Evolutionary conservation across 176 grass and related monocot genomes (phyloP).

Genomic region (Ensete glaucum): DNA sequence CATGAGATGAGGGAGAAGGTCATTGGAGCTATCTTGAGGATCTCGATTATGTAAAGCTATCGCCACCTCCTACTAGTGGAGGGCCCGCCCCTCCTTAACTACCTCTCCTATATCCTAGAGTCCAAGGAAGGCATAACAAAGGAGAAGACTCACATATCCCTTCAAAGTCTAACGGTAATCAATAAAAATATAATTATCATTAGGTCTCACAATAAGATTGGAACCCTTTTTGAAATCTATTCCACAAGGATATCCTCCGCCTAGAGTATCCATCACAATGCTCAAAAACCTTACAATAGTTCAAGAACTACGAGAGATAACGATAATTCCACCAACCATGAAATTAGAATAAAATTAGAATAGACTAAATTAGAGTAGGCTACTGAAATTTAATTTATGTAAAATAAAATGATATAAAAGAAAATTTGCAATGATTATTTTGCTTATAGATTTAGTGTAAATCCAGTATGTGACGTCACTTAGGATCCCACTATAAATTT

Average conservation of each 20-base stretch:
- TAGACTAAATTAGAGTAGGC: too few relatives aligned
- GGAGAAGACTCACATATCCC: constrained; percentile 29
- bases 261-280: constrained; percentile 40
- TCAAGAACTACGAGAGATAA: constrained; percentile 46
- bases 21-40: not conserved
- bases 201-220: constrained; percentile 43
- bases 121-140: not conserved
- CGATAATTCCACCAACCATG: not conserved
- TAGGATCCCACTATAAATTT: too few relatives aligned
- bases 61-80: constrained; percentile 4
- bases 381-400: too few relatives aligned
- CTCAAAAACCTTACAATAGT: constrained; percentile 40
- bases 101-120: constrained; percentile 9
- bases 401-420: too few relatives aligned
- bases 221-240: constrained; percentile 43
- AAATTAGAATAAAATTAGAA: too few relatives aligned
- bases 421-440: too few relatives aligned
- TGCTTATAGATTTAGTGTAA: too few relatives aligned
- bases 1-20: constrained; percentile 12
- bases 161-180: constrained; percentile 34
- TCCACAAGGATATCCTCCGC: constrained; percentile 33
- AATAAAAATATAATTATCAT: constrained; percentile 34
- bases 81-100: not conserved
- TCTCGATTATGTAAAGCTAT: constrained; percentile 5
- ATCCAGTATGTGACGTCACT: too few relatives aligned